Conservation (phyloP, 2,329 filamentous ascomycete genomes). For the Exserohilum turcica region DNA sequence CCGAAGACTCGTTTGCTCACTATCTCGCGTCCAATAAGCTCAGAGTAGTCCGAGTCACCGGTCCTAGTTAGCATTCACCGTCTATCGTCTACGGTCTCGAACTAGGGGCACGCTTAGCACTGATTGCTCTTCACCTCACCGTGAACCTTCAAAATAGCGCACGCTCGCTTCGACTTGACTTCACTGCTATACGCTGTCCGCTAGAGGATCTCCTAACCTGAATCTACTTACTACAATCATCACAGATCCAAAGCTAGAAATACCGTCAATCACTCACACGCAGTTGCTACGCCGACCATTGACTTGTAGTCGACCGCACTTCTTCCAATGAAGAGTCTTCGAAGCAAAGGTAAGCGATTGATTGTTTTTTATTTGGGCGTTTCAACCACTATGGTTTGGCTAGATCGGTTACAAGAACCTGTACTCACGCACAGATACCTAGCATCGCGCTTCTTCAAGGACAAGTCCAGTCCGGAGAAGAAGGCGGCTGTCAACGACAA, state of each 20-base stretch:
- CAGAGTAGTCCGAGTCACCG: no score
- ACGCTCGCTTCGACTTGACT: background rate
- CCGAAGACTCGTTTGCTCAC: no score
- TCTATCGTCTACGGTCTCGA: background rate
- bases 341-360: conserved; percentile 21
- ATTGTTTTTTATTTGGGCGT: background rate
- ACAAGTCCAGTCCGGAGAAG: conserved; percentile 24
- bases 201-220: background rate
- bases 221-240: no score
- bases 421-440: background rate
- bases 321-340: conserved; percentile 25
- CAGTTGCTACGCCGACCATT: background rate
- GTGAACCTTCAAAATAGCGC: conserved; percentile 1
- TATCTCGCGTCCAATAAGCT: no score
- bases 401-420: background rate
- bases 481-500: conserved; percentile 12
- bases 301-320: background rate
- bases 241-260: no score
- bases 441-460: conserved; percentile 33
- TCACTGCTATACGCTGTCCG: background rate
- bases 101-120: background rate
- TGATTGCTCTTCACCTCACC: background rate
- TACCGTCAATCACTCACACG: background rate
- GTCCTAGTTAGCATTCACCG: background rate
- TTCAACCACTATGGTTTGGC: background rate